A percentile compares a stretch with the other conserved stretches of the same genome.
phyloP scores from a whole-genome alignment of 257 asterid species.

The Solanum verrucosum region DNA sequence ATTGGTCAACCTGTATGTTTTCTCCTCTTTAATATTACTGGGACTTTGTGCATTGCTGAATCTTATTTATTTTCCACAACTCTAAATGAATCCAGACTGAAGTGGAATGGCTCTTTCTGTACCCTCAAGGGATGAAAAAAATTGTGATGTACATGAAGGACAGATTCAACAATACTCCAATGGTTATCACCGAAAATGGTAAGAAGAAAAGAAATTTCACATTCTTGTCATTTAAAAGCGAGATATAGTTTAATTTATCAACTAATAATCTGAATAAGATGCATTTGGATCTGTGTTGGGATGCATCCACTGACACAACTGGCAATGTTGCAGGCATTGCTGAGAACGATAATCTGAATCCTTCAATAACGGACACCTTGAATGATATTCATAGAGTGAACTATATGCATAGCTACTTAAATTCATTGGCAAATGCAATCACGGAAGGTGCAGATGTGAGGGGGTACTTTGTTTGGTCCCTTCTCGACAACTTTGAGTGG shows the following conservation, averaged over 20 bases:
- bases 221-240: background rate
- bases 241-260: background rate
- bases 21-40: background rate
- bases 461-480: slow-evolving; percentile 66
- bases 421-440: slow-evolving; percentile 31
- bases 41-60: background rate
- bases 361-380: slow-evolving; percentile 9
- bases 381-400: slow-evolving; percentile 38
- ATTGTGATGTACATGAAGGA: slow-evolving; percentile 20
- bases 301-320: background rate
- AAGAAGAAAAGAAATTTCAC: background rate
- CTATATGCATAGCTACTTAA: slow-evolving; percentile 31
- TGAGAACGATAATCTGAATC: slow-evolving; percentile 5
- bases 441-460: slow-evolving; percentile 67
- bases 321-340: slow-evolving; percentile 28
- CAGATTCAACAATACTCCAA: slow-evolving; percentile 48
- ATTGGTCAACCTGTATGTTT: too few species aligned
- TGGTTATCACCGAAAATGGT: slow-evolving; percentile 59
- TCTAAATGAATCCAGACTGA: slow-evolving; percentile 21
- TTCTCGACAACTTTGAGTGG: slow-evolving; percentile 81
- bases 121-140: slow-evolving; percentile 56
- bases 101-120: slow-evolving; percentile 24
- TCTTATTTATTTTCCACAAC: background rate
- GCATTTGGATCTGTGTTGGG: background rate
- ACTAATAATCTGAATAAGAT: background rate